Evolutionary conservation across 2,329 filamentous ascomycete genomes (phyloP).

Genomic region (Biscogniauxia mediterranea): DNA sequence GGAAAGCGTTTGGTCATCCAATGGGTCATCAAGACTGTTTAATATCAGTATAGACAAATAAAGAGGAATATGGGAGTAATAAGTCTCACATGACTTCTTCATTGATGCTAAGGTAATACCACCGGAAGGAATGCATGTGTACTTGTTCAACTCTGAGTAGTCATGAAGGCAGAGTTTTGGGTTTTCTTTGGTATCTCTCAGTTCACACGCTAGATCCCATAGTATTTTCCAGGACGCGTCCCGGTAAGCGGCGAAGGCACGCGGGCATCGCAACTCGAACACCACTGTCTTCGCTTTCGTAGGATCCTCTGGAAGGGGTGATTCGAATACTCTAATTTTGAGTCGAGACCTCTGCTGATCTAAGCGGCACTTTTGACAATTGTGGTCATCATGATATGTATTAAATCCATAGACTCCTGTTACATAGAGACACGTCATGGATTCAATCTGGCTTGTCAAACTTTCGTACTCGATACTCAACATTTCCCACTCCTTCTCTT

Average conservation of each 20-base stretch:
- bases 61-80: conserved; percentile 7
- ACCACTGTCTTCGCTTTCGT: conserved; percentile 35
- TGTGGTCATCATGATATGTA: conserved; percentile 21
- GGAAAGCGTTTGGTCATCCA: conserved; percentile 43
- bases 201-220: conserved; percentile 26
- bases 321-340: conserved; percentile 38
- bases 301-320: conserved; percentile 37
- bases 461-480: conserved; percentile 32
- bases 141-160: conserved; percentile 16
- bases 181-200: conserved; percentile 10
- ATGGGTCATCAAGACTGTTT: conserved; percentile 41
- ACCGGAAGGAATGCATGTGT: conserved; percentile 5
- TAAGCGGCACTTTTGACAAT: conserved; percentile 38
- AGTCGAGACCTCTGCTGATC: conserved; percentile 30
- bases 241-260: conserved; percentile 37
- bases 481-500: conserved; percentile 34
- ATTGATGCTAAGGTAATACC: conserved; percentile 17
- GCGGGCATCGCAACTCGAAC: conserved; percentile 41
- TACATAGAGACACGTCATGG: conserved; percentile 32
- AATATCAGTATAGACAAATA: conserved; percentile 10
- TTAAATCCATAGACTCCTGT: conserved; percentile 16
- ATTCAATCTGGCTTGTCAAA: conserved; percentile 32
- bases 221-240: conserved; percentile 42
- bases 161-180: conserved; percentile 18
- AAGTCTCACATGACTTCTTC: conserved; percentile 18